phyloP scores from a whole-genome alignment of 345 rosid genomes.

The Syzygium grande region DNA sequence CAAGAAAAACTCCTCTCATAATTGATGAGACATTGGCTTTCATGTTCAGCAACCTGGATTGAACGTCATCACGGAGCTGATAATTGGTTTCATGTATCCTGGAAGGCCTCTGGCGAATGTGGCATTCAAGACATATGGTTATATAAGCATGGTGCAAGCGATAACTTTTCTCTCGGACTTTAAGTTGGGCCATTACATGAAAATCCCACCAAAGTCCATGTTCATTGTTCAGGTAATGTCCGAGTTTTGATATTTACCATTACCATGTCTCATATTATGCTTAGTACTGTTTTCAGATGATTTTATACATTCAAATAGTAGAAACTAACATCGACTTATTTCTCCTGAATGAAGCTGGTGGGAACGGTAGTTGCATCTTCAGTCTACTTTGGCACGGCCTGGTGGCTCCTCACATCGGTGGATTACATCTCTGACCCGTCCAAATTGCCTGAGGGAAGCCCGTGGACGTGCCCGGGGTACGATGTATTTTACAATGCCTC shows the following conservation, averaged over 20 bases:
- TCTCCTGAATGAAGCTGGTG: conserved; percentile 11
- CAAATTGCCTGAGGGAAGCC: conserved; percentile 32
- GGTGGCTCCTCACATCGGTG: conserved; percentile 44
- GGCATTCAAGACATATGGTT: conserved; percentile 46
- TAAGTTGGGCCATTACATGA: conserved; percentile 58
- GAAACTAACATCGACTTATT: neutral
- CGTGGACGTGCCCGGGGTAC: conserved; percentile 47
- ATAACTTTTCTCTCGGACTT: conserved; percentile 38
- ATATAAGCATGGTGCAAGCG: conserved; percentile 29
- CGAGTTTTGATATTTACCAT: neutral
- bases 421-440: conserved; percentile 23
- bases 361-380: conserved; percentile 36
- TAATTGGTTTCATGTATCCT: conserved; percentile 50
- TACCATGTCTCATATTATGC: neutral
- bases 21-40: neutral
- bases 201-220: conserved; percentile 53
- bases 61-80: conserved; percentile 39
- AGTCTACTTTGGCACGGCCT: conserved; percentile 35
- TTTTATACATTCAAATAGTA: neutral
- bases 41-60: conserved; percentile 32
- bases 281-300: neutral
- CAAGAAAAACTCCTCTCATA: neutral
- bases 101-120: conserved; percentile 48
- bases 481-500: conserved; percentile 45
- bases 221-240: conserved; percentile 37